Evolutionary conservation across 306 rosid genomes (phyloP).

Genomic region (Fagus crenata): DNA sequence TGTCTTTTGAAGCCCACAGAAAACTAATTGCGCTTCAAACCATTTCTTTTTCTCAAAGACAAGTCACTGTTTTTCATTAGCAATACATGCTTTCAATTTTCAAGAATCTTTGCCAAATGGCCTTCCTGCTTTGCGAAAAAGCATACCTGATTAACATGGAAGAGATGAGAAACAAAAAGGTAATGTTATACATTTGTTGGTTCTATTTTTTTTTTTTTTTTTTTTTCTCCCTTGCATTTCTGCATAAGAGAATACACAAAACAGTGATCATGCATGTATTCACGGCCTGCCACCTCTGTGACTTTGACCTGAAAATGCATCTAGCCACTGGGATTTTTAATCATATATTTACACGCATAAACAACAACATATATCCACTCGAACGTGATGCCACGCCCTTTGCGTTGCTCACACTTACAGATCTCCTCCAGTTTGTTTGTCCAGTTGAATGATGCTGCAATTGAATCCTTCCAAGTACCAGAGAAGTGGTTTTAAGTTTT

Average conservation of each 20-base stretch:
- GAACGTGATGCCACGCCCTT: conserved; percentile 56
- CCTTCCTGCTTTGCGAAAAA: background rate
- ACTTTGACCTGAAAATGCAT: conserved; percentile 84
- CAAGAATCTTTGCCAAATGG: background rate
- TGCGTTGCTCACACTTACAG: conserved; percentile 55
- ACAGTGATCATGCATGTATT: conserved; percentile 60
- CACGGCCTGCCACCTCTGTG: conserved; percentile 82
- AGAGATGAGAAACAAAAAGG: conserved; percentile 34
- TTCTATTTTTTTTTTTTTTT: conserved; percentile 1
- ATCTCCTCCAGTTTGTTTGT: conserved; percentile 33
- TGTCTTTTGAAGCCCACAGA: too few relatives aligned
- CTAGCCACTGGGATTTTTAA: conserved; percentile 51
- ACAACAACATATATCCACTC: conserved; percentile 59
- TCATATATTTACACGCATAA: conserved; percentile 72
- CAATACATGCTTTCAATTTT: background rate
- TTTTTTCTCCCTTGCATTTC: conserved; percentile 43
- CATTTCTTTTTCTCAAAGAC: too few relatives aligned
- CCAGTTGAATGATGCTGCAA: conserved; percentile 35
- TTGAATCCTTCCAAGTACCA: conserved; percentile 21
- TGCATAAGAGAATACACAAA: conserved; percentile 56
- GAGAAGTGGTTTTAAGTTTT: conserved; percentile 17
- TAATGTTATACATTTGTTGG: conserved; percentile 27
- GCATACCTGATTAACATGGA: conserved; percentile 13
- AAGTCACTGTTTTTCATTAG: background rate
- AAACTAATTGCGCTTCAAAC: too few relatives aligned